Base-by-base conservation (phyloP, 2,329 filamentous ascomycete species). In the Aspergillus aculeatus region DNA sequence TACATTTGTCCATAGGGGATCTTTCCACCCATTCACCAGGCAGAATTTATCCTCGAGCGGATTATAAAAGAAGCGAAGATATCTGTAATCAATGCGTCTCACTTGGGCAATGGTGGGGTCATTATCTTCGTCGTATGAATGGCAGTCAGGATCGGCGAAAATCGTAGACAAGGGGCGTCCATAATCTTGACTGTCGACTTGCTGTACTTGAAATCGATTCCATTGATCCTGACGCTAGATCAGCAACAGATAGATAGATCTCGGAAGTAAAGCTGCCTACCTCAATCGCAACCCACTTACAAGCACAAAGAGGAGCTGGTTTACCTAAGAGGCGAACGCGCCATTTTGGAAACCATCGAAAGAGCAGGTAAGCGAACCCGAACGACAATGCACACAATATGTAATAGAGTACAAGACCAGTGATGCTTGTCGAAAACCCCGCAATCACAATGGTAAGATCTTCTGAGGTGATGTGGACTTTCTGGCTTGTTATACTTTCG, bases 371-470 rank as follows among this genome's bases (percentile, higher is more conserved):
- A 4, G 85, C 92, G 38, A 96, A 72, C 2, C 95, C 95, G 19
- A 87, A 77, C 0, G 92, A 92, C 5, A 87, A 71, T 16, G 89
- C 68, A 68, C 92, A 98, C 6, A 96, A 77, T 9, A 82, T 68
- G 4, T 88, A 68, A 72, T 98, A 98, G 0, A 87, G 63, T 2
- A 83, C 75, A 68, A 87, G 89, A 1, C 95, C 92, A 14, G 86
- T 62, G 4, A 78, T 75, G 64, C 89, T 94, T 3, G 92, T 97
- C 53, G 84, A 86, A 75, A 98, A 99, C 0, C 95, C 95, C 24
- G 94, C 92, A 71, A 98, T 87, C 29, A 93, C 94, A 68, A 97
- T 92, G 1, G 92, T 97, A 64, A 99, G 81, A 74, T 99, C 95
- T 75, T 99, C 95, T 47, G 91, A 96, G 60, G 87, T 82, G 77